A percentile compares a stretch with the other conserved stretches of the same genome.
phyloP scores from a whole-genome alignment of 352 stramenopile genomes.

The Globisporangium nagaii region DNA sequence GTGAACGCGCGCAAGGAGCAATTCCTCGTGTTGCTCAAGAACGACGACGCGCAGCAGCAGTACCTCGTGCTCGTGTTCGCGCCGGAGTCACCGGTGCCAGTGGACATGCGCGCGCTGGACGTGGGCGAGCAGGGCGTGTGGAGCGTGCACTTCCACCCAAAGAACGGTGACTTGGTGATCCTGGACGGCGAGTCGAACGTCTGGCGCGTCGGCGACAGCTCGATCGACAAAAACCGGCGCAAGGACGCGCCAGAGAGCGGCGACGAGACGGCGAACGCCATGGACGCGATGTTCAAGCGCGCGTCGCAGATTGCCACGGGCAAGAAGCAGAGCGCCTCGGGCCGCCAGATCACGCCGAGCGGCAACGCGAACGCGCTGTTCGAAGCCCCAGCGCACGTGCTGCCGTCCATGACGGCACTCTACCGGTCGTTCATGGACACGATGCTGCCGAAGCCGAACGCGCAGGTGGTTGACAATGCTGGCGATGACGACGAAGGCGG shows the following conservation, averaged over 20 bases:
- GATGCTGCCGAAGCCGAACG: conserved; percentile 68
- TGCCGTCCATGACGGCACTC: conserved; percentile 77
- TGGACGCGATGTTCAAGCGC: conserved; percentile 44
- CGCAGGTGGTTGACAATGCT: conserved; percentile 8
- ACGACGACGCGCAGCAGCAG: conserved; percentile 7
- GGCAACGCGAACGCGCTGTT: conserved; percentile 40
- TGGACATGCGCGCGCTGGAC: conserved; percentile 36
- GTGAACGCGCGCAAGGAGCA: conserved; percentile 31
- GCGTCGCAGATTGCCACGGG: conserved; percentile 2
- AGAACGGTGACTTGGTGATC: conserved; percentile 52
- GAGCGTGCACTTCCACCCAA: conserved; percentile 53
- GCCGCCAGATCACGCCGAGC: conserved; percentile 11
- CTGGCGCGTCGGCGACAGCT: conserved; percentile 52
- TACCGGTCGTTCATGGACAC: conserved; percentile 87
- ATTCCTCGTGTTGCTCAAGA: conserved; percentile 45
- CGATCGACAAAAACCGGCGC: conserved; percentile 25
- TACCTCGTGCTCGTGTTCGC: conserved; percentile 50
- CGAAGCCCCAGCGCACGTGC: conserved; percentile 71
- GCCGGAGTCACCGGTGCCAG: conserved; percentile 40
- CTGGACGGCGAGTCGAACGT: conserved; percentile 49
- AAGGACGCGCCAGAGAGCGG: conserved; percentile 21
- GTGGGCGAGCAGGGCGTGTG: conserved; percentile 27
- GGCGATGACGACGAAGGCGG: conserved; percentile 2
- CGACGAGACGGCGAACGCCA: conserved; percentile 30
- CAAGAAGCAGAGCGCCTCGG: conserved; percentile 17